A percentile compares a stretch with the other conserved stretches of the same genome.
These are phyloP conservation scores for Rhododendron molle DNA, from an alignment of 148 eudicot species.

Conservation along the genomic window DNA sequence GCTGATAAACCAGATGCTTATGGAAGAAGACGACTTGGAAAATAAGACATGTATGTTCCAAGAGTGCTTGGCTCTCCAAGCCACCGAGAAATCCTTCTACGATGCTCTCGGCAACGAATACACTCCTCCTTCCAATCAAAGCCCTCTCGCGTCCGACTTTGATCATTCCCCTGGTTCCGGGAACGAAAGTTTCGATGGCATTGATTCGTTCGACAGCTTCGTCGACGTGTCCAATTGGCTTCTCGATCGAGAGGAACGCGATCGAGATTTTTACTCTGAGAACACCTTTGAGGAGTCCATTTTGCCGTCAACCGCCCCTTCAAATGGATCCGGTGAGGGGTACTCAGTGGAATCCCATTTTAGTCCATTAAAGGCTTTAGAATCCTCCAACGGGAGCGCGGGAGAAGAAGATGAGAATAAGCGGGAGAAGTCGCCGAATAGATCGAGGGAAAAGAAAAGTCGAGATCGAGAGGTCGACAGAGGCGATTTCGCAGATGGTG, in stretches of 20 bases:
- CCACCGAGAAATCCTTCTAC: slow-evolving; percentile 59
- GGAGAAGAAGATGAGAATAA: slow-evolving; percentile 9
- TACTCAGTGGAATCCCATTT: background rate
- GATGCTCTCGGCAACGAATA: slow-evolving; percentile 36
- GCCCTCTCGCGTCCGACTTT: background rate
- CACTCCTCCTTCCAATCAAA: slow-evolving; percentile 13
- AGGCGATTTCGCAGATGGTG: slow-evolving; percentile 13
- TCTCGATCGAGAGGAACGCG: background rate
- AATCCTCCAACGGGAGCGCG: background rate
- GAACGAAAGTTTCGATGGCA: background rate
- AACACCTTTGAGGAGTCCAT: no score
- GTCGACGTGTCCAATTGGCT: slow-evolving; percentile 1
- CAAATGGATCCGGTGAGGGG: no score
- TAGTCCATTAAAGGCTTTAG: slow-evolving; percentile 15
- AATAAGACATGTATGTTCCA: slow-evolving; percentile 34
- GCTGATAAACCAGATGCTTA: slow-evolving; percentile 48
- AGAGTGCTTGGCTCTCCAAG: slow-evolving; percentile 51
- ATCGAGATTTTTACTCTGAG: no score
- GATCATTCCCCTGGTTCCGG: no score
- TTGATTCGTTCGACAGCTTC: background rate
- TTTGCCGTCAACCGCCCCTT: no score
- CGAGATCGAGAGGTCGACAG: slow-evolving; percentile 34
- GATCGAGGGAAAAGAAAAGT: slow-evolving; percentile 24
- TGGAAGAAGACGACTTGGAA: slow-evolving; percentile 53
- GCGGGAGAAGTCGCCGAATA: background rate